Evolutionary conservation across 768 basidiomycete genomes (phyloP), one percentile per base, ranked within the genome.

Genomic region (Boletus vermiculosoides): DNA sequence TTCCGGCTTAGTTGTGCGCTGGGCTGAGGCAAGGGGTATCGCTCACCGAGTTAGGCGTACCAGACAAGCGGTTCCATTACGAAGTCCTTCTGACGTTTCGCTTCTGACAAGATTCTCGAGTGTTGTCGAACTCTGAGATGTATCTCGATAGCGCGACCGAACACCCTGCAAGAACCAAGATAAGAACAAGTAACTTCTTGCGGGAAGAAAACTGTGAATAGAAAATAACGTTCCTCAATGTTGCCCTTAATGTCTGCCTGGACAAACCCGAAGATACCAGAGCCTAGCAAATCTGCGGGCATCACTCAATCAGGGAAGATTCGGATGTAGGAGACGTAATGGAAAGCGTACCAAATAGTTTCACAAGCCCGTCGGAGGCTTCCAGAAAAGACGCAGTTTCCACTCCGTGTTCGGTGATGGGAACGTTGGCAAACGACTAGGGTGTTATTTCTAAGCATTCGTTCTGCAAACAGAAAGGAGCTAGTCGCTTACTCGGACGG

Each of bases 361-460:
- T 76, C 16, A 88, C 78, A 28, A 98, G 80, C 18, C 92, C 94
- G 72, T 96, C 92, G 20, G 92, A 85, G 1, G 95, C 95, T 66
- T 92, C 87, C 45, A 94, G 78, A 77, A 98, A 98, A 13, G 80
- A 71, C 20, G 76, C 66, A 0, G 94, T 92, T 67, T 94, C 86
- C 50, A 98, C 84, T 15, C 95, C 94, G 5, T 78, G 74, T 44
- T 83, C 78, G n/a, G 83, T 84, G 62, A 90, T 77, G 16, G 85
- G 81, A 40, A 98, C 91, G 59, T 96, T 90, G 64, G 82, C 84
- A 72, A 91, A 98, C 11, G 92, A 94, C 94, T 97, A 28, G 52
- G 16, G 48, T 33, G 44, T 45, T 41, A 41, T 59, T 55, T 50
- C 50, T 54, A 10, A 62, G 50, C 44, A 11, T 42, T 47, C 33